phyloP scores from a whole-genome alignment of 352 stramenopile genomes.

The Pythium rishiriense region DNA sequence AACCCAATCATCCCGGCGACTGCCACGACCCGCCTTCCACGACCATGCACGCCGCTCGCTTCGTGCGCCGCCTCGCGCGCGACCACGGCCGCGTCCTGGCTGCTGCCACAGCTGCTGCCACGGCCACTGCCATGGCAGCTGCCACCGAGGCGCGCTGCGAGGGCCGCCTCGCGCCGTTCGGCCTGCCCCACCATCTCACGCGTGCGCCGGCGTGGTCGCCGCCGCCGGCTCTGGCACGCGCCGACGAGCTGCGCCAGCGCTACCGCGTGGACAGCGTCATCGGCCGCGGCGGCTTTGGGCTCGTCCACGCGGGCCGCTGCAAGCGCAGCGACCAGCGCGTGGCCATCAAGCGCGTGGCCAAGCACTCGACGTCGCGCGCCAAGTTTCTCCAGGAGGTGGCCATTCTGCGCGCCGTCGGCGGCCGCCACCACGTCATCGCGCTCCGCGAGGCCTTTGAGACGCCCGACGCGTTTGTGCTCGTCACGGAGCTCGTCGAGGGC shows the following conservation, averaged over 20 bases:
- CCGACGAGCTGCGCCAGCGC: conserved; percentile 14
- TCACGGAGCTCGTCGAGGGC: conserved; percentile 38
- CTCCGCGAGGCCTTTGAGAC: conserved; percentile 44
- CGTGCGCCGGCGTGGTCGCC: neutral
- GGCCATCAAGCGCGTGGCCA: conserved; percentile 39
- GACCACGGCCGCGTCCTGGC: neutral
- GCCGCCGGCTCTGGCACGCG: neutral
- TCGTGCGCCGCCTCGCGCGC: neutral
- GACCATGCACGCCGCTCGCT: conserved; percentile 1
- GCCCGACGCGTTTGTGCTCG: conserved; percentile 35
- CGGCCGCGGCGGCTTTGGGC: conserved; percentile 34
- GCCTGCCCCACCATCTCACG: neutral
- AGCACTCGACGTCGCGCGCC: conserved; percentile 31
- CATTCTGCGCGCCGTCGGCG: conserved; percentile 32
- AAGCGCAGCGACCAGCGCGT: conserved; percentile 27
- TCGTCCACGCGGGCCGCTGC: conserved; percentile 29
- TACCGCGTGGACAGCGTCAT: conserved; percentile 27
- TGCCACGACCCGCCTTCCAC: neutral
- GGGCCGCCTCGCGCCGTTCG: neutral
- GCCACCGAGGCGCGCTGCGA: conserved; percentile 13
- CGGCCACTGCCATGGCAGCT: neutral
- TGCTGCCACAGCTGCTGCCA: neutral
- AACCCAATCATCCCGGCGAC: neutral
- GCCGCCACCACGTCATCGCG: conserved; percentile 29
- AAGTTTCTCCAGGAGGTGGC: conserved; percentile 43